These are phyloP conservation scores for Globisporangium cederbergense DNA, from an alignment of 352 stramenopile species.

Conservation along the genomic window DNA sequence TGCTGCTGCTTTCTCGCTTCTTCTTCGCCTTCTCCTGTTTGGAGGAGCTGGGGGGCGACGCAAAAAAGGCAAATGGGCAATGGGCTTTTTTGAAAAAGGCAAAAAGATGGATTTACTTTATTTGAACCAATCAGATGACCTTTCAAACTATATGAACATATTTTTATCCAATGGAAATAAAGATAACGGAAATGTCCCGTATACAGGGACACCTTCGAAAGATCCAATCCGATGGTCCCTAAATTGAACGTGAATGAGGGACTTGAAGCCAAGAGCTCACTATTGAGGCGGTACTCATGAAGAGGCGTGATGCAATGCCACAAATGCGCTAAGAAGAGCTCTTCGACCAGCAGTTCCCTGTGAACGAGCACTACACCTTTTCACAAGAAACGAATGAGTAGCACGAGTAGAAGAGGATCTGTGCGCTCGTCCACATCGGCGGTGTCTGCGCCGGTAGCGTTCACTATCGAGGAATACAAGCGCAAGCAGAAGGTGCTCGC, in stretches of 20 bases:
- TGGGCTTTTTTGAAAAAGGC: neutral
- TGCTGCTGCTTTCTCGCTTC: slow-evolving; percentile 24
- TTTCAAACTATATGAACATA: neutral
- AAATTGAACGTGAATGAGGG: neutral
- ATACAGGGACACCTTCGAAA: slow-evolving; percentile 13
- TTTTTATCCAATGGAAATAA: slow-evolving; percentile 17
- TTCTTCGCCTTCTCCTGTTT: slow-evolving; percentile 16
- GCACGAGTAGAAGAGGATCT: neutral
- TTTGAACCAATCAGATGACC: slow-evolving; percentile 17
- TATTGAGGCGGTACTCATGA: neutral
- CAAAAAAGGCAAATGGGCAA: neutral
- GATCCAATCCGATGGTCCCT: slow-evolving; percentile 14
- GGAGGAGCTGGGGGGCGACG: slow-evolving; percentile 14
- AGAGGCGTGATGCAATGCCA: slow-evolving; percentile 6
- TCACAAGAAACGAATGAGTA: neutral
- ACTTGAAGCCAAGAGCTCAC: slow-evolving; percentile 4
- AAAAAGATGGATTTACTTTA: slow-evolving; percentile 5
- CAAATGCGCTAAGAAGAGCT: neutral
- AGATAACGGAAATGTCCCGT: neutral
- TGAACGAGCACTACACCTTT: neutral
- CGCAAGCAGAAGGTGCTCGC: slow-evolving; percentile 49
- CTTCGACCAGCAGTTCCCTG: neutral
- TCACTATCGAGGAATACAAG: slow-evolving; percentile 66
- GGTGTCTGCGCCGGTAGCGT: slow-evolving; percentile 10
- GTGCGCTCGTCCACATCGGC: neutral